Evolutionary conservation across 2,329 filamentous ascomycete species (phyloP), one percentile per base, ranked within the genome.

Genomic region (Bipolaris zeicola): DNA sequence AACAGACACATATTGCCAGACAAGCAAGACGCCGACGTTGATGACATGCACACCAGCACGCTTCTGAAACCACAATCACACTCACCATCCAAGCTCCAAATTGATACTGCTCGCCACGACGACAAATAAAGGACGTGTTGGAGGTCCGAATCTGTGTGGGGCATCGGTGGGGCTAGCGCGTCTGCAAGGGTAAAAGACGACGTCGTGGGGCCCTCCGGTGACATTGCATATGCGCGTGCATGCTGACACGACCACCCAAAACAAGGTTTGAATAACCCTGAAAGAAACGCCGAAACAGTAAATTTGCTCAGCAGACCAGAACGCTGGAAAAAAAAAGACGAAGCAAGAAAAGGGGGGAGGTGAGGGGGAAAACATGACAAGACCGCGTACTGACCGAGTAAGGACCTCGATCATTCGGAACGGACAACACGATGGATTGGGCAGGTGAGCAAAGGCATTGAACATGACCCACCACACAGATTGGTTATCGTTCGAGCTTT

Each of bases 151-250:
- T 28, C n/a, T 20, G 2, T 16, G 26, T 16, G 16, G 42, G 28
- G 38, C 33, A 5, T 24, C 5, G 1, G 55, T 54, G 36, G 55
- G 31, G 39, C 42, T 41, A 49, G 39, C 33, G 50, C 38, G 18
- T 48, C 34, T 34, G 20, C 33, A 48, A 24, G 20, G 36, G 14
- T 20, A 45, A 16, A 44, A n/a, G 14, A 45, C 18, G 22, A 44
- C n/a, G 26, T 33, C 18, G 42, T 45, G 42, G 42, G 42, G 42
- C 42, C 14, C n/a, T 16, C 7, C 7, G 6, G 16, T 42, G 39
- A 42, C 26, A 33, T 33, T 28, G 42, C 24, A 18, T 31, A 26
- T n/a, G 14, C n/a, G 16, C 26, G 42, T 45, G 20, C n/a, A 34
- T 28, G 42, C 42, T 33, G 42, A 33, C 28, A 34, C n/a, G 16